phyloP scores from a whole-genome alignment of 345 rosid genomes.

The Sisymbrium irio region DNA sequence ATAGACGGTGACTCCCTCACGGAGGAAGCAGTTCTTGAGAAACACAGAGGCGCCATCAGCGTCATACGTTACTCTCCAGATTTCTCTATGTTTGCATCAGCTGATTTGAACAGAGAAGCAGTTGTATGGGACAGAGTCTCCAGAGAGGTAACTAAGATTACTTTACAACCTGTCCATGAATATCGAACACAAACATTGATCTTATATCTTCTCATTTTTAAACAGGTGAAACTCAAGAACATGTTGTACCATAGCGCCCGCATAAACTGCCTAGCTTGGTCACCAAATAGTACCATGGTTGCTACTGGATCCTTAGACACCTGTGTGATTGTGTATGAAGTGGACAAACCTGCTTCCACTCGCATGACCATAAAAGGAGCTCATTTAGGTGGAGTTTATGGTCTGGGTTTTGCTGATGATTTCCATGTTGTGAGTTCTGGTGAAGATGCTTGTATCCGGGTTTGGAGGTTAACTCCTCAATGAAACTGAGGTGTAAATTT shows the following conservation, averaged over 20 bases:
- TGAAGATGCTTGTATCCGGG: slow-evolving; percentile 87
- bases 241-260: slow-evolving; percentile 87
- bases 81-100: slow-evolving; percentile 89
- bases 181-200: background rate
- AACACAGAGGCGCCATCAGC: slow-evolving; percentile 82
- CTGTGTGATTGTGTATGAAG: slow-evolving; percentile 66
- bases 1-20: slow-evolving; percentile 62
- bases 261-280: slow-evolving; percentile 89
- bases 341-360: slow-evolving; percentile 70
- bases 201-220: background rate
- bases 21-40: slow-evolving; percentile 82
- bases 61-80: slow-evolving; percentile 88
- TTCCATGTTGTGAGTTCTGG: slow-evolving; percentile 72
- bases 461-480: slow-evolving; percentile 53
- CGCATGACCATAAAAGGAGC: slow-evolving; percentile 80
- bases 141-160: slow-evolving; percentile 56
- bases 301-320: slow-evolving; percentile 92
- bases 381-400: slow-evolving; percentile 90
- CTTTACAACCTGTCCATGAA: background rate
- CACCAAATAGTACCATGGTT: slow-evolving; percentile 68
- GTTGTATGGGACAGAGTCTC: slow-evolving; percentile 81
- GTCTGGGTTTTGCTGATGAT: slow-evolving; percentile 69
- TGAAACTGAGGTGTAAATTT: slow-evolving; percentile 23
- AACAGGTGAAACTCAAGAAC: slow-evolving; percentile 76
- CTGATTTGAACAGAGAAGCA: slow-evolving; percentile 88